Evolutionary conservation across 2,329 filamentous ascomycete genomes (phyloP).

Genomic region (Sporothrix curviconia): DNA sequence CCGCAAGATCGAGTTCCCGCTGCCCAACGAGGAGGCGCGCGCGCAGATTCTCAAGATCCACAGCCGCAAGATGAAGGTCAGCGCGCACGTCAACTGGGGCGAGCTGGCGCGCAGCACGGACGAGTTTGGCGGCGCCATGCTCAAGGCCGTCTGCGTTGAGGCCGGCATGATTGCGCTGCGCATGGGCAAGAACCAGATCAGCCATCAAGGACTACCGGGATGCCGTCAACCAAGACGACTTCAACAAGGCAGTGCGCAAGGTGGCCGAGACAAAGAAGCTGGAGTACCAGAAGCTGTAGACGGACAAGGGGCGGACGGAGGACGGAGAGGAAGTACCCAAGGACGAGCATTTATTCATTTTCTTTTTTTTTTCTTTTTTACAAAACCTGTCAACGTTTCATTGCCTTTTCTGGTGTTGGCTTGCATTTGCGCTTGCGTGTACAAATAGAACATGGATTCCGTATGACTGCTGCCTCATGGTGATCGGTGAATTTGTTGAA

Average conservation of each 20-base stretch:
- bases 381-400: too few relatives aligned
- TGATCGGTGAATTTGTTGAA: neutral
- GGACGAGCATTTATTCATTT: neutral
- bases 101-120: too few relatives aligned
- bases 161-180: too few relatives aligned
- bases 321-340: neutral
- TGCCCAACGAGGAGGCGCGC: conserved; percentile 93
- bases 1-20: conserved; percentile 93
- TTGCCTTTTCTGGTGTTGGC: conserved; percentile 6
- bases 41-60: conserved; percentile 99
- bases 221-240: conserved; percentile 94
- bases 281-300: conserved; percentile 89
- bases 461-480: too few relatives aligned
- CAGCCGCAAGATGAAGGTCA: too few relatives aligned
- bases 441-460: neutral
- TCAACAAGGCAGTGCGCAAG: conserved; percentile 98
- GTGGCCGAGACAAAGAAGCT: conserved; percentile 96
- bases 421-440: conserved; percentile 7
- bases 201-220: conserved; percentile 98
- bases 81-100: conserved; percentile 81
- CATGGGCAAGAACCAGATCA: too few relatives aligned
- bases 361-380: neutral
- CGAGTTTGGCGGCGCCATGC: too few relatives aligned
- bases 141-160: too few relatives aligned
- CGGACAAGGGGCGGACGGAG: neutral